Evolutionary conservation across 495 filamentous ascomycete genomes (phyloP).

Genomic region (Bathelium albidoporum): DNA sequence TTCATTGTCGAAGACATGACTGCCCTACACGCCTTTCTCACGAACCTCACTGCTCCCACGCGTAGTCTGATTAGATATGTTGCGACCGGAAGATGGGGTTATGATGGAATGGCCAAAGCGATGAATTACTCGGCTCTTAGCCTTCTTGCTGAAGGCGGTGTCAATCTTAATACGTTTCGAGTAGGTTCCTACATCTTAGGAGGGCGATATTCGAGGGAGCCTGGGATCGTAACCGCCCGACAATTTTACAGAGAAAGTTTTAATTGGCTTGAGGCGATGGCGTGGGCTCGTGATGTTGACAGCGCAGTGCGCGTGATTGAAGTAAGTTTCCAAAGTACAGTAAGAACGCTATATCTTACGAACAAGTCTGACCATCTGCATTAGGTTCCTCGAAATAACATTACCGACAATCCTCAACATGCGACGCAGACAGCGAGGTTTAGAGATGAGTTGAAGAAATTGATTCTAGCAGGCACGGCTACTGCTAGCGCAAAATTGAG

Average conservation of each 20-base stretch:
- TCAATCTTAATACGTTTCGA: constrained; percentile 19
- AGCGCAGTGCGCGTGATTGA: constrained; percentile 21
- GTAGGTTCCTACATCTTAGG: no score
- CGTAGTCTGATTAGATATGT: constrained; percentile 18
- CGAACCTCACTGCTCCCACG: constrained; percentile 16
- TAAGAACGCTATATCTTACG: background rate
- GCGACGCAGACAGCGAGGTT: no score
- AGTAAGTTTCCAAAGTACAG: constrained; percentile 6
- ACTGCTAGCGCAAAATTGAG: background rate
- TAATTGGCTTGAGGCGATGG: constrained; percentile 25
- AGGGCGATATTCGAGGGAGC: no score
- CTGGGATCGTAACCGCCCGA: no score
- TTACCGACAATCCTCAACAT: no score
- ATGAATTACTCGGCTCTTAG: constrained; percentile 22
- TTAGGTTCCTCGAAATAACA: no score
- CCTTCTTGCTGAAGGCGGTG: constrained; percentile 15
- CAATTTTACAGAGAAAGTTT: constrained; percentile 23
- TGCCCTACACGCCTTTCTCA: constrained; percentile 24
- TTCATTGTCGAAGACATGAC: constrained; percentile 23
- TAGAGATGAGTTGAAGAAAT: constrained; percentile 9
- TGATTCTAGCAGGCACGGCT: background rate
- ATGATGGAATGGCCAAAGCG: constrained; percentile 15
- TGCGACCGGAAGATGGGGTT: constrained; percentile 16
- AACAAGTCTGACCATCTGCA: background rate
- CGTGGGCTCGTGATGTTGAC: constrained; percentile 17